Evolutionary conservation across 192 early-diverging fungal species (phyloP), one percentile per base, ranked within the genome.

Genomic region (Coemansia sp.): DNA sequence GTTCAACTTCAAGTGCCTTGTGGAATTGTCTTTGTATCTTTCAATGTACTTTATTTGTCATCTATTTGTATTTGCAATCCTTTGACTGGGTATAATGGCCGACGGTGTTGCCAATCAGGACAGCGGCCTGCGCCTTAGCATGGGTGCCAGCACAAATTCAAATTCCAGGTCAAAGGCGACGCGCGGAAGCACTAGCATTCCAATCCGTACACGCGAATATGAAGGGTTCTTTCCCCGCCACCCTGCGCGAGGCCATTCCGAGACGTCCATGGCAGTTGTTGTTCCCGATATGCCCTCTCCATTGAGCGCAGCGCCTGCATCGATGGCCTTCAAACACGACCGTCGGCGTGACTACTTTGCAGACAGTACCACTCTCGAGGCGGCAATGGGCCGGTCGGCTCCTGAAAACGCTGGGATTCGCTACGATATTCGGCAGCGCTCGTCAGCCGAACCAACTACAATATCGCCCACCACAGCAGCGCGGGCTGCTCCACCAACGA

Each of bases 301-400:
- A 37, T 60, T 81, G 39, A 64, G 74, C 65, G 76, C 79, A 9
- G 75, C 71, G 17, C 79, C 79, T 9, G 68, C 68, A 2, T 67
- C 74, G 12, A 76, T 76, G 67, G 79, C 79, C 14, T 55, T 72
- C 34, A 70, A 51, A 36, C 72, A 76, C 46, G 74, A 82, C 53
- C 64, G 79, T 25, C 70, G 79, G 41, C 75, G 75, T 39, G 79
- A 82, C 62, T 82, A 74, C 44, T 82, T 69, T 61, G 74, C 79
- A 1, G 79, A 82, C 66, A 76, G 62, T 37, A 51, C 61, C 23
- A 82, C 79, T 0, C 57, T 82, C 10, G 67, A 50, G 3, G 79
- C 79, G 17, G 79, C 79, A 11, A 82, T 73, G 67, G 79, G 79
- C 11, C 41, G 44, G 41, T 51, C 74, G 17, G 74, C 79, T 9